Base-by-base conservation (phyloP, 495 filamentous ascomycete species). In the Chaetomium tenue region DNA sequence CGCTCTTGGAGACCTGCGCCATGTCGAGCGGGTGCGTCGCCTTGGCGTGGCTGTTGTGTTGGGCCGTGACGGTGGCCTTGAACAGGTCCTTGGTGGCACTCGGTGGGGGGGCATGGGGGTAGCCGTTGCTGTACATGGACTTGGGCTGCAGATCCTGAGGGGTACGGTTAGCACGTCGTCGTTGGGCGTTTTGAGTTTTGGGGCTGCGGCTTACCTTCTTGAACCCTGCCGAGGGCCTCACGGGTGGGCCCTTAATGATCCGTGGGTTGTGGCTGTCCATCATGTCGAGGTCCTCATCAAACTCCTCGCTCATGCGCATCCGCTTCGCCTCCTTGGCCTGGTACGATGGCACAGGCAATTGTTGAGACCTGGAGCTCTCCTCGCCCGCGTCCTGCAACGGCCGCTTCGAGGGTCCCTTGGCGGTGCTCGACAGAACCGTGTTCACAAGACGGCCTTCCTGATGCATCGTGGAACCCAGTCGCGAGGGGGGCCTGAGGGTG, bases 1-100 rank as follows among this genome's bases (percentile, higher is more conserved):
- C 88, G n/a, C 86, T 89, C 74, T 88, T 96, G 11, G 91, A 87
- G 61, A 91, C 85, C 71, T 93, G 91, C 51, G 87, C 83, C 84
- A 92, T 91, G 67, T 93, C 90, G 61, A 89, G 78, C 0, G 88
- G 86, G 58, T 91, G 86, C 18, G 76, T 80, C 8, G 86, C 77
- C 70, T 91, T 88, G 58, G 80, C 76, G 28, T 86, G 81, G 61
- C 80, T 84, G 81, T 68, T 79, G 72, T 71, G 83, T 63, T 83
- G 83, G 58, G 71, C 78, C 40, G 78, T 83, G 65, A 75, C 82
- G 71, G 70, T 83, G 69, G 78, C 63, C 60, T 79, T 81, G 74
- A 79, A 81, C 51, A 82, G 65, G 50, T 79, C 76, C 30, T 73
- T 70, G 26, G 61, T 74, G 0, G 63, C 67, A 44, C 72, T 71